Conservation (phyloP, 257 asterid species). For the Solanum microdontum region DNA sequence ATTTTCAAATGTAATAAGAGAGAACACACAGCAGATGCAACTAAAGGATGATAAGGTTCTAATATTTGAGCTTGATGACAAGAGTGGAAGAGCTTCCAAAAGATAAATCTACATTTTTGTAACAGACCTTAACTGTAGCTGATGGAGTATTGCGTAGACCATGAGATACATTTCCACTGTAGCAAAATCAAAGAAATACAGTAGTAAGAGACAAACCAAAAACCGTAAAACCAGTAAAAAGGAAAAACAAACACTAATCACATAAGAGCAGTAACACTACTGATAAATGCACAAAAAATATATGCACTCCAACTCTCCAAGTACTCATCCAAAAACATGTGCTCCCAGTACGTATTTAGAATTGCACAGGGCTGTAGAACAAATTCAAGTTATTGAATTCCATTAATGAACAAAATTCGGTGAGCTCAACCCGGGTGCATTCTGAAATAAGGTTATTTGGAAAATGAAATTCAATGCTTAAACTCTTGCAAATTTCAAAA, state of each 20-base stretch:
- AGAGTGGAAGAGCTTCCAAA: not conserved
- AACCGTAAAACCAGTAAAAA: not conserved
- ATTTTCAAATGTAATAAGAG: not conserved
- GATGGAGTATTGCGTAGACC: slow-evolving; percentile 81
- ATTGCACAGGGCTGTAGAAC: not conserved
- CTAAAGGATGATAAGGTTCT: not conserved
- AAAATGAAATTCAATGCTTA: not conserved
- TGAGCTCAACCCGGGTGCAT: not conserved
- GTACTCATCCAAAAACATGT: not conserved
- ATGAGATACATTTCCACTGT: slow-evolving; percentile 75
- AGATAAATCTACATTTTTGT: not conserved
- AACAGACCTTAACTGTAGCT: slow-evolving; percentile 64
- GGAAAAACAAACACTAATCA: not conserved
- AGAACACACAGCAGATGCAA: not conserved
- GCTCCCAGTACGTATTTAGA: not conserved
- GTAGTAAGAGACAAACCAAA: not conserved
- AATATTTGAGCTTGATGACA: not conserved
- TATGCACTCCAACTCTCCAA: not conserved
- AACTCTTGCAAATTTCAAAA: not conserved
- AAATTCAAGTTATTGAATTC: not conserved
- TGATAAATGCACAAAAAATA: not conserved
- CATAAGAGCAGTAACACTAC: not conserved
- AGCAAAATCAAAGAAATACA: slow-evolving; percentile 9
- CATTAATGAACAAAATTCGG: not conserved
- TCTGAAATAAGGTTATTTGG: not conserved